These are phyloP conservation scores for Corniculantispora saksenae DNA, from an alignment of 2,329 filamentous ascomycete genomes.

Conservation along the genomic window DNA sequence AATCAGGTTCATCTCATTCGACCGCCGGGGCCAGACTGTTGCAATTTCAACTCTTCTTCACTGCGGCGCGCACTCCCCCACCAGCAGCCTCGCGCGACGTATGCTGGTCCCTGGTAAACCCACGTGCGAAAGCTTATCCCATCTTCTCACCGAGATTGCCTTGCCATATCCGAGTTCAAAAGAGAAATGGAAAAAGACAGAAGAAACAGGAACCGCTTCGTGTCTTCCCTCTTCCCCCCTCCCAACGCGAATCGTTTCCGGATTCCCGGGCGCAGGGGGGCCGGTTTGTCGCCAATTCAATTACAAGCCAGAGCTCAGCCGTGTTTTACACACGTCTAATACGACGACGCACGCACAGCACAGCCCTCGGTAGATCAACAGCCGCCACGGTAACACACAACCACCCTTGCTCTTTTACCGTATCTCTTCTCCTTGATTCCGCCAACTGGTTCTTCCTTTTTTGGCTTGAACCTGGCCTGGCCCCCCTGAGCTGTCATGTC, in stretches of 20 bases:
- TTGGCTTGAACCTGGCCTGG: too few species aligned
- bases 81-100: too few species aligned
- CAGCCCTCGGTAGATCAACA: constrained; percentile 7
- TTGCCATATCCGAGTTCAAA: background rate
- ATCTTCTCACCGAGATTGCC: background rate
- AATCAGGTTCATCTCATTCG: background rate
- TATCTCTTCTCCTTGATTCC: background rate
- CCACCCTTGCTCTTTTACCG: background rate
- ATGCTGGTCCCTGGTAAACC: too few species aligned
- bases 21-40: too few species aligned
- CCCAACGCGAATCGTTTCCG: constrained; percentile 7
- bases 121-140: constrained; percentile 9
- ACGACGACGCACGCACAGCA: too few species aligned
- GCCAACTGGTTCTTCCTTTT: too few species aligned
- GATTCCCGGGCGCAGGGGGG: constrained; percentile 12
- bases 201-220: too few species aligned
- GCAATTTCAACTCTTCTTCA: too few species aligned
- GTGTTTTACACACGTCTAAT: background rate
- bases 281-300: background rate
- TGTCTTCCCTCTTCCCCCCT: background rate
- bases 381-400: too few species aligned
- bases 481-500: constrained; percentile 7
- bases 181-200: background rate
- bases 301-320: background rate
- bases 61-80: too few species aligned